phyloP scores from a whole-genome alignment of 2,329 filamentous ascomycete genomes.

The Aspergillus quadricinctus region DNA sequence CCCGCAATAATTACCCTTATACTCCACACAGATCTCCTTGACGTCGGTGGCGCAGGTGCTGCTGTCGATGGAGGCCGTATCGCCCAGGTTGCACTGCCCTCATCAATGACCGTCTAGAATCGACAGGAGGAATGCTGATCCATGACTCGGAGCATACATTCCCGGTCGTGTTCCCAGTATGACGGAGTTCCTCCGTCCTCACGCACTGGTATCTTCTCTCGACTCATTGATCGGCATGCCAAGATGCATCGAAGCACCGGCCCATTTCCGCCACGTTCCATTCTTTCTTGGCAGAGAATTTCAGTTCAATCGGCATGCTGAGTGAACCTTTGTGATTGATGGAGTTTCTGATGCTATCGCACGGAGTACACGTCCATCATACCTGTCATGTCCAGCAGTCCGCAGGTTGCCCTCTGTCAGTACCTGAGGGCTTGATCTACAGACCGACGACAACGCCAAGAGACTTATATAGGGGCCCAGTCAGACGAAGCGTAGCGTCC shows the following conservation, averaged over 20 bases:
- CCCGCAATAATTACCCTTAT: constrained; percentile 19
- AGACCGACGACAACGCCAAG: not conserved
- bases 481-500: not conserved
- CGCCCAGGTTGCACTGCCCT: constrained; percentile 30
- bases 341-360: not conserved
- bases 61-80: constrained; percentile 24
- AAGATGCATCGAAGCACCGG: not conserved
- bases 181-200: not conserved
- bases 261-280: not conserved
- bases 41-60: constrained; percentile 24
- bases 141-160: not conserved
- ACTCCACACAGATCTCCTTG: constrained; percentile 31
- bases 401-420: no score
- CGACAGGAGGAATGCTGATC: not conserved
- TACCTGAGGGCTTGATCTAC: not conserved
- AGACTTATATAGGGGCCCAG: no score
- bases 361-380: not conserved
- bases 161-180: not conserved
- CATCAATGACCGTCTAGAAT: not conserved
- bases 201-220: not conserved
- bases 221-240: not conserved
- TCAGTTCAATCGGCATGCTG: not conserved
- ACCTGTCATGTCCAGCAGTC: not conserved
- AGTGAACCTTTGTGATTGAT: not conserved
- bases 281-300: not conserved